Evolutionary conservation across 768 basidiomycete species (phyloP).

Genomic region (Psilocybe cubensis): DNA sequence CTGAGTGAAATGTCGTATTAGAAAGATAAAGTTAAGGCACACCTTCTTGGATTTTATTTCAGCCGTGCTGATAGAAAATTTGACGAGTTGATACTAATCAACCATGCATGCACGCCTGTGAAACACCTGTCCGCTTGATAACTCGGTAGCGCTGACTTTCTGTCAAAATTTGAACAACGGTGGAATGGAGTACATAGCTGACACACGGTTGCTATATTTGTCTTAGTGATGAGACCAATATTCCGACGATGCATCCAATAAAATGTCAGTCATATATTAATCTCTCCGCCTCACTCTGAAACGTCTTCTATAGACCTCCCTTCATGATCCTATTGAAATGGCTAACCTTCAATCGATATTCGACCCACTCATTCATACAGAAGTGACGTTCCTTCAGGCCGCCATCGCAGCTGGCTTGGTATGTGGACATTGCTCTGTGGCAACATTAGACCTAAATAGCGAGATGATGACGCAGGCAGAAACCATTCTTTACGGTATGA

Average conservation of each 20-base stretch:
- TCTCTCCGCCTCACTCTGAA: too few species aligned
- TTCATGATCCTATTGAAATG: too few species aligned
- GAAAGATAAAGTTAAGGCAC: too few species aligned
- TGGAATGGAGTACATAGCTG: not conserved
- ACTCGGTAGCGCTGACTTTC: not conserved
- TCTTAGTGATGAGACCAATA: too few species aligned
- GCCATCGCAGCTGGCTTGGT: constrained; percentile 10
- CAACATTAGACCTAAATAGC: not conserved
- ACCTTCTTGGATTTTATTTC: too few species aligned
- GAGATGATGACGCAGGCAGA: not conserved
- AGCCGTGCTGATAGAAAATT: too few species aligned
- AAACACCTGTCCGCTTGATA: too few species aligned
- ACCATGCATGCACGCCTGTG: too few species aligned
- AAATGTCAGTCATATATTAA: not conserved
- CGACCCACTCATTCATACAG: not conserved
- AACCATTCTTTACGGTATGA: constrained; percentile 7
- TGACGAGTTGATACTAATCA: too few species aligned
- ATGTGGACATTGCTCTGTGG: not conserved
- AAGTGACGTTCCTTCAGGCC: constrained; percentile 3
- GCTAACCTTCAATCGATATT: not conserved
- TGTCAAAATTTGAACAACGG: not conserved
- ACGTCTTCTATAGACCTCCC: too few species aligned
- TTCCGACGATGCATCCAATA: not conserved
- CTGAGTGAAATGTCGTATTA: too few species aligned
- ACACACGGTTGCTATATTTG: too few species aligned